Percentiles rank a stretch among this genome's conserved stretches.
Evolutionary conservation across 2,329 filamentous ascomycete species (phyloP).

Genomic region (Aspergillus ochraceus): DNA sequence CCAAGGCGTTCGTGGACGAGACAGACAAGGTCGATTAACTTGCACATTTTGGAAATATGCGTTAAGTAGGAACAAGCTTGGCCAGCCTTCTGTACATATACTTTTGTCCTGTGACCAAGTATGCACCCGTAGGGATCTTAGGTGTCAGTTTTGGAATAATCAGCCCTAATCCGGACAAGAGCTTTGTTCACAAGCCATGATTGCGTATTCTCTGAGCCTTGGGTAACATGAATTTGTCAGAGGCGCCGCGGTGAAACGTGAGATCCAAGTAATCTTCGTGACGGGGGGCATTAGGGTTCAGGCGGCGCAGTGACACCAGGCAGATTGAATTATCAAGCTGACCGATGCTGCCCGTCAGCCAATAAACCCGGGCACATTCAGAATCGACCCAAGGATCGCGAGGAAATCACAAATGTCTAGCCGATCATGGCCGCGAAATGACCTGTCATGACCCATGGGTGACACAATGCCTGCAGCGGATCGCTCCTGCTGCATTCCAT

Average conservation of each 20-base stretch:
- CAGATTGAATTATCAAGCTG: no score
- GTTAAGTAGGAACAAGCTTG: not conserved
- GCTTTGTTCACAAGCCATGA: not conserved
- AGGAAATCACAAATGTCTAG: not conserved
- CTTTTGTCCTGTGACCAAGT: not conserved
- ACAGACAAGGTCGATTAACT: not conserved
- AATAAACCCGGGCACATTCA: not conserved
- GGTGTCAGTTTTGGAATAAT: not conserved
- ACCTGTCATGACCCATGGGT: not conserved
- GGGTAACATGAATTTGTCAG: no score
- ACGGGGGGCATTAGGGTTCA: no score
- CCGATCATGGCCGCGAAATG: not conserved
- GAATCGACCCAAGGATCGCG: not conserved
- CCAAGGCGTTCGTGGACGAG: slow-evolving; percentile 41
- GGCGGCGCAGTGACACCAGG: no score
- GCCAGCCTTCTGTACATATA: not conserved
- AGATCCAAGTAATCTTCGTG: no score
- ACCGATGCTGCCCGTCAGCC: no score
- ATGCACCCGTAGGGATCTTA: not conserved
- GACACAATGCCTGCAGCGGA: not conserved
- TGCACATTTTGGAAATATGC: not conserved
- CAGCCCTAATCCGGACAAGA: not conserved
- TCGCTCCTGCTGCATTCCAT: not conserved
- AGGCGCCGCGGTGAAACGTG: no score
- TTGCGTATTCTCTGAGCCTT: no score